Conservation (phyloP, 352 stramenopile genomes). For the Pythium sukuiense region DNA sequence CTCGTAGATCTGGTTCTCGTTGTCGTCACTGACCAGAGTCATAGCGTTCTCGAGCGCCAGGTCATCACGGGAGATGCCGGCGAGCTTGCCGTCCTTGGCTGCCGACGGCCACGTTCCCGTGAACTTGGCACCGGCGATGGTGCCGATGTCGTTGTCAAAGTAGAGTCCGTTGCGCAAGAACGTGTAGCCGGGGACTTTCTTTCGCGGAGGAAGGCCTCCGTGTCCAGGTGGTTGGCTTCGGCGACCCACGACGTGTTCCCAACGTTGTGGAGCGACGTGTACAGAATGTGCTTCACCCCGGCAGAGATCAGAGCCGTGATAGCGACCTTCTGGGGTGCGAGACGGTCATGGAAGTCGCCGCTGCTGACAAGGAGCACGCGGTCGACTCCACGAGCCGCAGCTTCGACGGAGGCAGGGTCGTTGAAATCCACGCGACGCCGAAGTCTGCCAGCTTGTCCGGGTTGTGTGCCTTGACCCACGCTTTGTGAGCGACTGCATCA, state of each 20-base stretch:
- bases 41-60: conserved; percentile 9
- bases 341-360: conserved; percentile 5
- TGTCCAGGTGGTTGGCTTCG: conserved; percentile 7
- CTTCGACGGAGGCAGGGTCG: conserved; percentile 19
- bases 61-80: conserved; percentile 9
- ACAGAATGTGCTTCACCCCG: conserved; percentile 28
- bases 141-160: conserved; percentile 17
- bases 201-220: conserved; percentile 16
- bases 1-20: conserved; percentile 18
- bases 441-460: conserved; percentile 23
- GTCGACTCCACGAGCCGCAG: conserved; percentile 19
- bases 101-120: conserved; percentile 13
- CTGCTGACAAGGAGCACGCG: conserved; percentile 23
- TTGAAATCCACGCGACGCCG: conserved; percentile 14
- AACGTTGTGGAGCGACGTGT: conserved; percentile 23
- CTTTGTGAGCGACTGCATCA: too few species aligned
- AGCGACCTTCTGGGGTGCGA: conserved; percentile 5
- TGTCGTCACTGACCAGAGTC: conserved; percentile 14
- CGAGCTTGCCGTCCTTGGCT: too few species aligned
- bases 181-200: conserved; percentile 22
- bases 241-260: conserved; percentile 14
- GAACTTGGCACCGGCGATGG: not conserved
- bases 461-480: too few species aligned
- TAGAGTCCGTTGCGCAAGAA: conserved; percentile 25
- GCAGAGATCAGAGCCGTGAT: conserved; percentile 14